phyloP scores from a whole-genome alignment of 768 basidiomycete genomes.

The Amanita rubescens region DNA sequence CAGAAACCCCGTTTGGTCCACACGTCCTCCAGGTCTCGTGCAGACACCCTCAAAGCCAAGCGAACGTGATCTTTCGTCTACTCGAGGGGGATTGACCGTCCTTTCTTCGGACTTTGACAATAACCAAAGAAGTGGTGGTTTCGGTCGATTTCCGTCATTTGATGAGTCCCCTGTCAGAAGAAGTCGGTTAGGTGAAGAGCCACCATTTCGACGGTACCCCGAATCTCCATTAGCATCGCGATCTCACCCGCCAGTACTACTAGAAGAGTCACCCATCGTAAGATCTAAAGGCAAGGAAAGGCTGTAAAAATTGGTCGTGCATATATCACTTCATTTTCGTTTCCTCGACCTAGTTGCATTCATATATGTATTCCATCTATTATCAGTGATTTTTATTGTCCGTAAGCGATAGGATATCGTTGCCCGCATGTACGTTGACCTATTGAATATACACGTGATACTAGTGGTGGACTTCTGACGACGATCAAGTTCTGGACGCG shows the following conservation, averaged over 20 bases:
- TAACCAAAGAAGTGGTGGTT: constrained; percentile 14
- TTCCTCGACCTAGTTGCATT: not conserved
- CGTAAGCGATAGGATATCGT: not conserved
- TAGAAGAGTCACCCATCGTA: constrained; percentile 31
- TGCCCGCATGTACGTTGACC: not conserved
- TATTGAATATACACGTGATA: not conserved
- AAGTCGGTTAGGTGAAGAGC: constrained; percentile 23
- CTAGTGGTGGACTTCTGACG: not conserved
- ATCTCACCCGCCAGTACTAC: constrained; percentile 13
- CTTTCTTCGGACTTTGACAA: constrained; percentile 25
- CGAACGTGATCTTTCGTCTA: constrained; percentile 20
- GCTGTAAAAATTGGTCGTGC: constrained; percentile 1
- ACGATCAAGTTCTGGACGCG: not conserved
- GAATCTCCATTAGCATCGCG: constrained; percentile 26
- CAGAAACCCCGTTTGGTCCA: constrained; percentile 45
- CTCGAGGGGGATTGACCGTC: constrained; percentile 20
- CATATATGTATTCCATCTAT: not conserved
- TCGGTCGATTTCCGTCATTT: constrained; percentile 21
- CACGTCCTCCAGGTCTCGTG: constrained; percentile 36
- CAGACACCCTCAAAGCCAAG: constrained; percentile 44
- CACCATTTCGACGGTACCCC: constrained; percentile 24
- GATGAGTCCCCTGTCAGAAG: constrained; percentile 54
- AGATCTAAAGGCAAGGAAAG: constrained; percentile 15
- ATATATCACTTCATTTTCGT: not conserved
- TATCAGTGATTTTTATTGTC: not conserved